A percentile compares a stretch with the other conserved stretches of the same genome.
Conservation (phyloP, 306 rosid genomes). For the Pyrus pyrifolia region DNA sequence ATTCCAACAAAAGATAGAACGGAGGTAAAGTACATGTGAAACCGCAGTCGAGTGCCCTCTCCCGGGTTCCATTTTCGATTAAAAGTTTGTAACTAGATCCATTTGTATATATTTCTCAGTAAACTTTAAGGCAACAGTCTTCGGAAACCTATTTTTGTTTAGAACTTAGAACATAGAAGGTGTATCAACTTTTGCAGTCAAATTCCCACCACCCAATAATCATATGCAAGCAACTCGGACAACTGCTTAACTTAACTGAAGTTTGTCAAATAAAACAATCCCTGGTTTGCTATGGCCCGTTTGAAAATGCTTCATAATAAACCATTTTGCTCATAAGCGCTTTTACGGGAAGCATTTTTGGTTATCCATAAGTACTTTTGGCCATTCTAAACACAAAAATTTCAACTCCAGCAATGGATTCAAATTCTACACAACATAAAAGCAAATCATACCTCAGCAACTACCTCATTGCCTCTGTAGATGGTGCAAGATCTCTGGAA, state of each 20-base stretch:
- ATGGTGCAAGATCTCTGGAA: slow-evolving; percentile 62
- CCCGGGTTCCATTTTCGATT: too few species aligned
- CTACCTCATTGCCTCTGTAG: slow-evolving; percentile 40
- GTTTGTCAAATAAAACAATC: neutral
- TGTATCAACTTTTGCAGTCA: neutral
- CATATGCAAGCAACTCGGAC: neutral
- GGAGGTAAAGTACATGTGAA: too few species aligned
- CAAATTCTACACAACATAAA: neutral
- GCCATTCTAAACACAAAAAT: neutral
- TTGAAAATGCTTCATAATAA: too few species aligned
- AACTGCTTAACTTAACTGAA: neutral
- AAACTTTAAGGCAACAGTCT: neutral
- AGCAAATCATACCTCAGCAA: slow-evolving; percentile 63
- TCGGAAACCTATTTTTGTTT: neutral
- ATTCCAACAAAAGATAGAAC: too few species aligned
- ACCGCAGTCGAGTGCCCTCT: too few species aligned
- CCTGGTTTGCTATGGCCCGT: neutral
- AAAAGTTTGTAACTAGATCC: too few species aligned
- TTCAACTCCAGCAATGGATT: neutral
- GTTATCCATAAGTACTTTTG: too few species aligned
- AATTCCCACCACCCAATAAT: neutral
- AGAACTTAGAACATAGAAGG: neutral
- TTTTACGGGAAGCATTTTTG: too few species aligned
- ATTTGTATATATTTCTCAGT: too few species aligned
- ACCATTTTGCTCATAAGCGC: too few species aligned